A percentile compares a stretch with the other conserved stretches of the same genome.
Evolutionary conservation across 2,329 filamentous ascomycete genomes (phyloP).

Genomic region (Mycosphaerella sp.): DNA sequence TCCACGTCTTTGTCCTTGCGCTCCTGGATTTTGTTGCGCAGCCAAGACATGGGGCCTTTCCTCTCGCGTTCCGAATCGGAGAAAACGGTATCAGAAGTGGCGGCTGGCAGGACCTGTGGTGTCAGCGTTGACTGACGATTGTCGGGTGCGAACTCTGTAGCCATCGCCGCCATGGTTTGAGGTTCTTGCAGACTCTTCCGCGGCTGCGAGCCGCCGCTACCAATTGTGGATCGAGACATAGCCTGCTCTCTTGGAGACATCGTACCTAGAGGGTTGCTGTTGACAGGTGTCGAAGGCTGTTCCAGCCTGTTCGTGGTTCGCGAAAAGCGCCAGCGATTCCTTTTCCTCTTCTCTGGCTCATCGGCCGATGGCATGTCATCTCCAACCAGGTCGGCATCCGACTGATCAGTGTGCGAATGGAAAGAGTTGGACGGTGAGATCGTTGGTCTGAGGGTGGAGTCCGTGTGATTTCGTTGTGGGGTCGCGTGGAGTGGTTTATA

Average conservation of each 20-base stretch:
- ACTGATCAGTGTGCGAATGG: slow-evolving; percentile 73
- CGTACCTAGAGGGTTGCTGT: slow-evolving; percentile 26
- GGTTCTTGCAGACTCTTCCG: slow-evolving; percentile 32
- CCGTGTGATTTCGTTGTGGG: slow-evolving; percentile 68
- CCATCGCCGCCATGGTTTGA: slow-evolving; percentile 16
- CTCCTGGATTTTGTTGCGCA: slow-evolving; percentile 59
- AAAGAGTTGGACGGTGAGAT: slow-evolving; percentile 71
- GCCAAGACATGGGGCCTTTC: slow-evolving; percentile 58
- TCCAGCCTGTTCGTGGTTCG: slow-evolving; percentile 30
- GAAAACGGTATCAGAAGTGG: slow-evolving; percentile 29
- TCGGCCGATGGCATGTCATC: slow-evolving; percentile 42
- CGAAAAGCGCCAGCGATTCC: slow-evolving; percentile 67
- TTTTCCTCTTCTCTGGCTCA: slow-evolving; percentile 56
- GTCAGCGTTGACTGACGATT: slow-evolving; percentile 11
- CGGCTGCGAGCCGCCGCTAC: slow-evolving; percentile 25
- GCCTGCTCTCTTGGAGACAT: slow-evolving; percentile 30
- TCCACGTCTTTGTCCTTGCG: slow-evolving; percentile 51
- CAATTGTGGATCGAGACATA: slow-evolving; percentile 32
- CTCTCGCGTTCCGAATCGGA: slow-evolving; percentile 44
- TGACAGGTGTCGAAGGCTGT: slow-evolving; percentile 22
- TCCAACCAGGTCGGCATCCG: slow-evolving; percentile 69
- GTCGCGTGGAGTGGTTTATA: slow-evolving; percentile 17
- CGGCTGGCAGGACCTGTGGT: slow-evolving; percentile 18
- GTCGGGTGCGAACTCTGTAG: slow-evolving; percentile 20
- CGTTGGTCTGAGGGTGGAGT: slow-evolving; percentile 55